Evolutionary conservation across 768 basidiomycete genomes (phyloP), one percentile per base, ranked within the genome.

Genomic region (Lanmaoa pseudosensibilis): DNA sequence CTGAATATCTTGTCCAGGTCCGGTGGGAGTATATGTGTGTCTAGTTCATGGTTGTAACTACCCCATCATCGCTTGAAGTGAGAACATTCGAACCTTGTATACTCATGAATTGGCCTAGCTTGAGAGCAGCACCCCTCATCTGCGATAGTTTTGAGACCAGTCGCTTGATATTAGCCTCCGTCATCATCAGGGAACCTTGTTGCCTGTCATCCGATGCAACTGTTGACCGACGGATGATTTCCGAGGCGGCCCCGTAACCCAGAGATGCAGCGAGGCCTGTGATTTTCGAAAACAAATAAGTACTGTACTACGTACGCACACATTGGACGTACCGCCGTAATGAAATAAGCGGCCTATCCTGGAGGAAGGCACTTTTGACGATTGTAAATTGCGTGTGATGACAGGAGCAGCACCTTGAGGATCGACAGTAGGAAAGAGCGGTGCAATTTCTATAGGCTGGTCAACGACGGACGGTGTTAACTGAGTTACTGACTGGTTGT

Each of bases 71-170:
- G 16, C 12, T 45, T 33, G 11, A 44, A 30, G 16, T 5, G 18
- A 4, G 32, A 45, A 23, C 4, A 39, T 7, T 58, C 71, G 15
- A 19, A 84, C 85, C 94, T 80, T 99, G 97, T 33, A 98, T 98
- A 68, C 94, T 96, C 79, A 98, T 80, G 67, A 98, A 99, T 67
- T 98, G 97, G 0, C 97, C 97, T 2, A 98, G 75, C 73, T 99
- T 98, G 57, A 99, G 78, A 2, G 97, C 97, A 0, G 97, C 97
- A 0, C 96, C 96, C 15, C 95, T 79, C 97, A 99, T 98, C 68
- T 88, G 84, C 0, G 92, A 87, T n/a, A 99, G 78, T 64, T 96
- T 97, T 2, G 86, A 85, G 2, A 98, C 97, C 0, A 99, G 80
- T 2, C 95, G 83, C 49, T 86, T 86, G 54, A 98, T 80, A 67